Base-by-base conservation (phyloP, 2,329 filamentous ascomycete species). In the Elsinoe perseae region DNA sequence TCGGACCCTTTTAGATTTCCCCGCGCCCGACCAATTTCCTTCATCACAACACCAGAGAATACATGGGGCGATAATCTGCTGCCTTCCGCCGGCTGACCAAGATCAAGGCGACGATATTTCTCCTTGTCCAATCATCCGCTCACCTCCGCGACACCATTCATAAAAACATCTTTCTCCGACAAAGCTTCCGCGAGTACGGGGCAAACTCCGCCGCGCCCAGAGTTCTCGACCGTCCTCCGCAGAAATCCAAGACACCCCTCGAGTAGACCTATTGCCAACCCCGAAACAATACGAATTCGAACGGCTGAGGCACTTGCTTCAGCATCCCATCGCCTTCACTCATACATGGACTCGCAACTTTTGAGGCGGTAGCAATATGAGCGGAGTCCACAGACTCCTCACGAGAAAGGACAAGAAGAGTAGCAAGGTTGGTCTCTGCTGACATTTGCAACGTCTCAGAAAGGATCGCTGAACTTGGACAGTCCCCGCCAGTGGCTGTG, bases 381-480 rank as follows among this genome's bases (percentile, higher is more conserved):
- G 73, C 64, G 73, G 72, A 66, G 72, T 79, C 60, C 83, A 80
- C 67, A 83, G 85, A 64, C 84, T 89, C 68, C 81, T 87, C 59
- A 87, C 81, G 69, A 77, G 85, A 63, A 81, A 85, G 62, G 86
- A 88, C 65, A 89, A 75, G 69, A 67, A 66, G 62, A 60, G 60
- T 56, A 58, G 60, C 61, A 62, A 54, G 57, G 60, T 18, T 53
- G 18, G 28, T 21, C 18, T 57, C 36, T 20, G 12, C 32, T n/a
- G 9, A 23, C 40, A 9, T 30, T 25, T 21, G 14, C 9, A 25
- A 27, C 42, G 20, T 36, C 32, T 2, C 32, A 50, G 23, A 10
- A 14, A 18, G 20, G 20, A 25, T 25, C 21, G 27, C 30, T 55
- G 23, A 34, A 16, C n/a, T 12, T 3, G 30, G 25, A 20, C 25